These are phyloP conservation scores for Colletotrichum endophyticum DNA, from an alignment of 2,329 filamentous ascomycete species.

Conservation along the genomic window DNA sequence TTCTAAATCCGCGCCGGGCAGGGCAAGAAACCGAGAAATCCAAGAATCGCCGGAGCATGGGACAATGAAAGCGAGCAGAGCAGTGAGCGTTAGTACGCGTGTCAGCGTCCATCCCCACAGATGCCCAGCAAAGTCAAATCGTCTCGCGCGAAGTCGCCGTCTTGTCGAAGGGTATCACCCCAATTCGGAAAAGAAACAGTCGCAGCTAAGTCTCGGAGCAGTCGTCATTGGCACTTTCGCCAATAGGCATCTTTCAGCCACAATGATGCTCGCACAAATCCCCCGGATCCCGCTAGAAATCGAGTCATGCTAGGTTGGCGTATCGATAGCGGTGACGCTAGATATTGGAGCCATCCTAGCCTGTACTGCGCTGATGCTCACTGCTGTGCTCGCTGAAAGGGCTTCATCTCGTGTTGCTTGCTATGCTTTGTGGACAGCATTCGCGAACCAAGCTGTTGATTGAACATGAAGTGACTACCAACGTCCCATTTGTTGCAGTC, in stretches of 20 bases:
- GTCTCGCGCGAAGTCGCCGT: conserved; percentile 5
- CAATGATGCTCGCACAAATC: not conserved
- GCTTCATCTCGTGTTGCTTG: not conserved
- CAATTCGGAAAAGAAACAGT: conserved; percentile 8
- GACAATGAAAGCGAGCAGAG: conserved; percentile 36
- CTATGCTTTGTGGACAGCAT: not conserved
- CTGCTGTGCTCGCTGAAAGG: conserved; percentile 54
- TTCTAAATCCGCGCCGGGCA: conserved; percentile 23
- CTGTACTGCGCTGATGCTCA: conserved; percentile 44
- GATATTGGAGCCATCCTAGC: conserved; percentile 7
- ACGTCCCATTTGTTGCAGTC: conserved; percentile 26
- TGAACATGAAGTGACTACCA: conserved; percentile 21
- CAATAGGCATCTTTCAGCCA: not conserved
- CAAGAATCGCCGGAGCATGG: conserved; percentile 2
- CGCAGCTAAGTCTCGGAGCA: not conserved
- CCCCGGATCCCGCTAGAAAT: not conserved
- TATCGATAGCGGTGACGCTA: conserved; percentile 7
- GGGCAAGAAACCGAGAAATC: conserved; percentile 23
- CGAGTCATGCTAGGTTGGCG: not conserved
- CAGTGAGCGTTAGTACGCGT: conserved; percentile 34
- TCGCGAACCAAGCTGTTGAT: conserved; percentile 4
- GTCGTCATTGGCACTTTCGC: not conserved
- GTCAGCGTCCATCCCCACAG: conserved; percentile 1
- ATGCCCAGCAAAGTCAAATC: not conserved
- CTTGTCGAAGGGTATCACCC: conserved; percentile 19